Conservation (phyloP, 129 eudicot genomes). For the Flaveria brownii region DNA sequence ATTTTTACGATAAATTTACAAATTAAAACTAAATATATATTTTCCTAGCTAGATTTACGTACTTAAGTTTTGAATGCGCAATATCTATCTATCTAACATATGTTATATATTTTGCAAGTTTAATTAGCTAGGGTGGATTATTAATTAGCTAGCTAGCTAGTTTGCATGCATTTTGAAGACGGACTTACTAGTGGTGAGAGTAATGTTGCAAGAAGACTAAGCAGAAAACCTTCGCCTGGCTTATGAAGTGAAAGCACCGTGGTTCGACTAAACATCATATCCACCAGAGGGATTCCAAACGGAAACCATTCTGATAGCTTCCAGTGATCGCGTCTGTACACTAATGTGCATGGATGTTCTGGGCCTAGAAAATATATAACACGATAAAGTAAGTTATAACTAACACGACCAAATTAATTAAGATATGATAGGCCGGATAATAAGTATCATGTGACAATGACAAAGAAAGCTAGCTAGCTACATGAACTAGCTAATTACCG, state of each 20-base stretch:
- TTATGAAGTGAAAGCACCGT: conserved; percentile 3
- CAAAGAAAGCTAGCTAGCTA: not conserved
- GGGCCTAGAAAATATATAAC: not conserved
- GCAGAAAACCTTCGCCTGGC: conserved; percentile 10
- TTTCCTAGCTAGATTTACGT: too few species aligned
- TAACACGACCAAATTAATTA: not conserved
- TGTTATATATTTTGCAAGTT: too few species aligned
- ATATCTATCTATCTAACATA: too few species aligned
- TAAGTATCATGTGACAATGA: not conserved
- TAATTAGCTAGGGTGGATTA: too few species aligned
- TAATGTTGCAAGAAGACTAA: not conserved
- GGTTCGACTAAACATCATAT: not conserved
- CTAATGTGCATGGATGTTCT: conserved; percentile 7
- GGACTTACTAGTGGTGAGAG: conserved; percentile 1
- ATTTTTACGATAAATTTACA: too few species aligned
- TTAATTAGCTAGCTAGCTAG: too few species aligned
- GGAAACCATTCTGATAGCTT: not conserved
- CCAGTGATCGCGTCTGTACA: conserved; percentile 7
- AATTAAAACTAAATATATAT: too few species aligned
- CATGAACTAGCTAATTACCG: not conserved
- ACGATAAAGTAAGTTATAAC: not conserved
- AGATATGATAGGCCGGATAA: not conserved
- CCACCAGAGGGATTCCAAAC: not conserved
- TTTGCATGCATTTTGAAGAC: too few species aligned
- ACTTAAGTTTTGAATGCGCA: too few species aligned